phyloP scores from a whole-genome alignment of 2,329 filamentous ascomycete genomes.

The Chaetomium sp. region DNA sequence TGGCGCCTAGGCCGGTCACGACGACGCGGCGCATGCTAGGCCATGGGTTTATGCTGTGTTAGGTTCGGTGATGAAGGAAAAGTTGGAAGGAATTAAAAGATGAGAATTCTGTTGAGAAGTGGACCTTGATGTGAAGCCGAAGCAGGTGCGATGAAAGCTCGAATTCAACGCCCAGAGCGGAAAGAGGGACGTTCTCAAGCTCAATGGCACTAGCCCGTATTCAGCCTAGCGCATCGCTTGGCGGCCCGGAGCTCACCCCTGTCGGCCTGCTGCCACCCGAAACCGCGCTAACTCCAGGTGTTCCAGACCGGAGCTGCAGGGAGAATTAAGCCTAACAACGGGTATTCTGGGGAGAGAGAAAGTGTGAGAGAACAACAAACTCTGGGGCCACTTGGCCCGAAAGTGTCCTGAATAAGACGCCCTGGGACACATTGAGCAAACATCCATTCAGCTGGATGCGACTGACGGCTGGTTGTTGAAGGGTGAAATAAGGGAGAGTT shows the following conservation, averaged over 20 bases:
- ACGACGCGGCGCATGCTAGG: slow-evolving; percentile 64
- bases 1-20: slow-evolving; percentile 74
- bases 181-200: too few species aligned
- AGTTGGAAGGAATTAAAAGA: background rate
- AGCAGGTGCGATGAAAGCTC: too few species aligned
- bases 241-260: too few species aligned
- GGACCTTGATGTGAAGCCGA: background rate
- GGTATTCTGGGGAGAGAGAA: too few species aligned
- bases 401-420: slow-evolving; percentile 14
- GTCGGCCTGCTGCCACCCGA: too few species aligned
- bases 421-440: background rate
- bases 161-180: too few species aligned
- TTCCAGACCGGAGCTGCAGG: too few species aligned
- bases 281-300: too few species aligned
- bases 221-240: too few species aligned
- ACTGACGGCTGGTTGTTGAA: background rate
- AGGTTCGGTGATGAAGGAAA: too few species aligned
- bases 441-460: background rate
- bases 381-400: slow-evolving; percentile 19
- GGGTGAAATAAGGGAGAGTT: background rate
- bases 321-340: too few species aligned
- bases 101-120: background rate
- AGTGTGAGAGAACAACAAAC: background rate
- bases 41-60: background rate
- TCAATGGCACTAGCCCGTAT: too few species aligned